A percentile compares a stretch with the other conserved stretches of the same genome.
These are phyloP conservation scores for Parathielavia appendiculata DNA, from an alignment of 495 filamentous ascomycete species.

Conservation along the genomic window DNA sequence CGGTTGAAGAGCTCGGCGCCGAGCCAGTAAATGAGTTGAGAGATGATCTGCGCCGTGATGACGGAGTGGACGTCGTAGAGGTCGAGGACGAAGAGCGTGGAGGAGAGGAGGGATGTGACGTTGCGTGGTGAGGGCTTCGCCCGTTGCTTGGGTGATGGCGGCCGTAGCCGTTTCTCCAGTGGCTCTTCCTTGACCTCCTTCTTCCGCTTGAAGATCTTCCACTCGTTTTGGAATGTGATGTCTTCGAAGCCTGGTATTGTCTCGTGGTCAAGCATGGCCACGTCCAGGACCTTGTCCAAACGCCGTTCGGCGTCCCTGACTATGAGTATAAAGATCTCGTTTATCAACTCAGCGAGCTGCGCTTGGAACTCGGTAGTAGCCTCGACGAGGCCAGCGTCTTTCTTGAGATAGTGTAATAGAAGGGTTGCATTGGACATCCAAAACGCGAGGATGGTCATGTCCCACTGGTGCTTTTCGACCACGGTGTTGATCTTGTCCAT, in stretches of 20 bases:
- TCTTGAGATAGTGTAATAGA: conserved; percentile 92
- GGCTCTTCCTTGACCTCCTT: conserved; percentile 81
- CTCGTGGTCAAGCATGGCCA: conserved; percentile 94
- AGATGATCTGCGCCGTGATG: conserved; percentile 85
- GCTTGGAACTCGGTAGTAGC: conserved; percentile 86
- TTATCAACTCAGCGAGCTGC: conserved; percentile 90
- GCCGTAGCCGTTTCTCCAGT: conserved; percentile 84
- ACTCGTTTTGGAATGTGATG: conserved; percentile 94
- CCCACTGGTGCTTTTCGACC: conserved; percentile 92
- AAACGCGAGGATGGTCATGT: conserved; percentile 98
- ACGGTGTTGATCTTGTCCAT: conserved; percentile 97
- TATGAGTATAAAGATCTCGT: conserved; percentile 98
- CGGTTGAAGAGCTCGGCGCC: conserved; percentile 97
- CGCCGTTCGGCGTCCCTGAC: conserved; percentile 95
- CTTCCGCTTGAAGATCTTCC: conserved; percentile 91
- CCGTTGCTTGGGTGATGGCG: conserved; percentile 89
- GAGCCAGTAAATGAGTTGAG: conserved; percentile 94
- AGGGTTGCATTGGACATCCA: conserved; percentile 98
- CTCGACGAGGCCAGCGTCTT: conserved; percentile 75
- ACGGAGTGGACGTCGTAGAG: conserved; percentile 98
- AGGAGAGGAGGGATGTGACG: conserved; percentile 93
- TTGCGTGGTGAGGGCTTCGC: conserved; percentile 90
- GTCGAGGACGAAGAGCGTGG: conserved; percentile 94
- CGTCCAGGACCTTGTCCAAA: conserved; percentile 91
- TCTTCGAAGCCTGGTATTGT: conserved; percentile 97